phyloP scores from a whole-genome alignment of 2,329 filamentous ascomycete species.

The Cephalotrichum gorgonifer region DNA sequence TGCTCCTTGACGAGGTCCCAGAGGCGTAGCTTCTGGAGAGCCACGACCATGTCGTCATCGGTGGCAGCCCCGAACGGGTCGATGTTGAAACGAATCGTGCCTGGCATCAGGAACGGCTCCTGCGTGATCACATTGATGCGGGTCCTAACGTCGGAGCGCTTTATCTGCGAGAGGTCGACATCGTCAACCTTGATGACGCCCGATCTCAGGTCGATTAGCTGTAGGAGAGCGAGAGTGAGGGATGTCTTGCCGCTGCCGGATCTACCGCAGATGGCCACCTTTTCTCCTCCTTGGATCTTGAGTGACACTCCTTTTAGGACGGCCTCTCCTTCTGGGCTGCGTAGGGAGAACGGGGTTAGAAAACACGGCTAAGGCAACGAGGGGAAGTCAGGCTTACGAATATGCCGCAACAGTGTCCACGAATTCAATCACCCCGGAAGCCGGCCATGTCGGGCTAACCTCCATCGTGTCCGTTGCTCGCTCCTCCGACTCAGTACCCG shows the following conservation, averaged over 20 bases:
- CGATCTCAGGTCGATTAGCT: slow-evolving; percentile 26
- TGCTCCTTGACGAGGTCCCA: slow-evolving; percentile 9
- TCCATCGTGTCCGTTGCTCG: no score
- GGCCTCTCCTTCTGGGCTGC: slow-evolving; percentile 13
- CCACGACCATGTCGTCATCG: slow-evolving; percentile 18
- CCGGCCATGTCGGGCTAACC: no score
- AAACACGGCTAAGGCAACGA: no score
- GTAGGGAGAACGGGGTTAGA: no score
- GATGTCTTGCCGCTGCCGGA: slow-evolving; percentile 34
- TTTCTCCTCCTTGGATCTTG: slow-evolving; percentile 18
- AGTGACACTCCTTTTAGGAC: slow-evolving; percentile 17
- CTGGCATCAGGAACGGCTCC: slow-evolving; percentile 40
- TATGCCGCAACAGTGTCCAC: no score
- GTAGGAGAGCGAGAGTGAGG: slow-evolving; percentile 25
- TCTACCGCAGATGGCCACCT: slow-evolving; percentile 24
- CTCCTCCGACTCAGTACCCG: no score
- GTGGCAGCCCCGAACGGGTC: slow-evolving; percentile 25
- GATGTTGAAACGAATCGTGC: slow-evolving; percentile 29
- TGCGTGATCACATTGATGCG: slow-evolving; percentile 42
- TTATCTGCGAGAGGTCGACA: slow-evolving; percentile 22
- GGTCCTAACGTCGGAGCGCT: slow-evolving; percentile 30
- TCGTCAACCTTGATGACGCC: slow-evolving; percentile 25
- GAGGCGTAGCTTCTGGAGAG: slow-evolving; percentile 21
- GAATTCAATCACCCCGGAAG: no score
- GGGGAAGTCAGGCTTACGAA: no score